These are phyloP conservation scores for Oryza longistaminata DNA, from an alignment of 176 grass and related monocot species.

Conservation along the genomic window DNA sequence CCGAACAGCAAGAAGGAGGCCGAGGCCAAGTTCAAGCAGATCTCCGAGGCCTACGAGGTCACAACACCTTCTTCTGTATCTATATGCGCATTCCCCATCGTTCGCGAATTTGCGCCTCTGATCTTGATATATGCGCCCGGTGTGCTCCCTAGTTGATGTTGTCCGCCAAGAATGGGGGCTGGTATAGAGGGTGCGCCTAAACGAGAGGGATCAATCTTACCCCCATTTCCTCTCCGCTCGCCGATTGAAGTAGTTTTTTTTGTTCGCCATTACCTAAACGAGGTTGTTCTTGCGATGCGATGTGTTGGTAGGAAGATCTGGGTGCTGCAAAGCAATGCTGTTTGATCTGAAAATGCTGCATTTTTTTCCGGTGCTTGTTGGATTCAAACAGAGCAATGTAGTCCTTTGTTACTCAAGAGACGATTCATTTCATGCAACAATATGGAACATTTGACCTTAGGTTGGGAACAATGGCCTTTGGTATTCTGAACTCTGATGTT, in stretches of 20 bases:
- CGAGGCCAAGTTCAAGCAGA: constrained; percentile 87
- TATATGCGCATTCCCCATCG: neutral
- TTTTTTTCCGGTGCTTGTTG: neutral
- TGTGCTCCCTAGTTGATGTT: neutral
- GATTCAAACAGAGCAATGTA: neutral
- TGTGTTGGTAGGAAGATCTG: neutral
- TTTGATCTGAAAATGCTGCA: constrained; percentile 23
- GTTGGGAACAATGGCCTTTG: neutral
- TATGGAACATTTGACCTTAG: neutral
- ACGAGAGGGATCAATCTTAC: neutral
- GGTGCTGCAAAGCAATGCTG: neutral
- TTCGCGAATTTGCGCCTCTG: neutral
- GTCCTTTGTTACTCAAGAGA: neutral
- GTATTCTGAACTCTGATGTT: neutral
- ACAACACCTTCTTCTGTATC: no score
- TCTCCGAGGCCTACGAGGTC: constrained; percentile 85
- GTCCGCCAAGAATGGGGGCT: neutral
- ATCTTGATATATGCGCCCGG: neutral
- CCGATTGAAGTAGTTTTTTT: neutral
- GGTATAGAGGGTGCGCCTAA: neutral
- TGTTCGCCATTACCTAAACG: constrained; percentile 1
- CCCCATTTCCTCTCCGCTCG: neutral
- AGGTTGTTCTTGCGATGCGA: neutral
- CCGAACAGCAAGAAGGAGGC: constrained; percentile 72
- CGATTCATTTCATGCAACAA: neutral